Base-by-base conservation (phyloP, 345 rosid species). In the Lepidium sativum region DNA sequence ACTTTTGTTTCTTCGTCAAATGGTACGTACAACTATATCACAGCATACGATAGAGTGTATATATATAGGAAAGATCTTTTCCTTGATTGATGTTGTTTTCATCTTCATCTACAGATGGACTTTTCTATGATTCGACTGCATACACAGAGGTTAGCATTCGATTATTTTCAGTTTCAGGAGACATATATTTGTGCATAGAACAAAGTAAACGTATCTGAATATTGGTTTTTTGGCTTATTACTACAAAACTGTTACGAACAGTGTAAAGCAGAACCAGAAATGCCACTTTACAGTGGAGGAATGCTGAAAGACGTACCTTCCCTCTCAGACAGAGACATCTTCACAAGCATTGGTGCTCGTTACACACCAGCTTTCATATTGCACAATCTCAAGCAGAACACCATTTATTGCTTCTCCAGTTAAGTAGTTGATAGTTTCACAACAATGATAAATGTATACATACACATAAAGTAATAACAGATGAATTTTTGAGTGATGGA, bases 201-300 rank as follows among this genome's bases (percentile, higher is more conserved):
- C 12, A 44, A 6, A 27, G 8, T 9, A 1, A 6, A 39, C 11
- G 18, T 25, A 35, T 48, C 13, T 8, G 37, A 16, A 34, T 2
- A 14, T 1, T 49, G 23, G 3, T 18, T 31, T 33, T 10, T 59
- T 23, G 11, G 34, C 23, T 2, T 8, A 54, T 14, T 12, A 8
- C 41, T 35, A 68, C 57, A 41, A 27, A 25, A 4, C 4, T 25
- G 40, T 16, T 48, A 9, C 49, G 68, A 57, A 65, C 90, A 92
- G 97, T 92, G 96, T 50, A 82, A 76, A 78, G 63, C 31, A 23
- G 56, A 50, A 38, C 85, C 97, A 43, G 91, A 85, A 75, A 47
- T 65, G 45, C 78, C 96, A 15, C 86, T 89, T 0, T 86, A 87
- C 79, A 65, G 68, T 56, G 97, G 97, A 80, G 98, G 98, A 43